A percentile compares a stretch with the other conserved stretches of the same genome.
phyloP scores from a whole-genome alignment of 306 rosid genomes.

The Herpetospermum pedunculosum region DNA sequence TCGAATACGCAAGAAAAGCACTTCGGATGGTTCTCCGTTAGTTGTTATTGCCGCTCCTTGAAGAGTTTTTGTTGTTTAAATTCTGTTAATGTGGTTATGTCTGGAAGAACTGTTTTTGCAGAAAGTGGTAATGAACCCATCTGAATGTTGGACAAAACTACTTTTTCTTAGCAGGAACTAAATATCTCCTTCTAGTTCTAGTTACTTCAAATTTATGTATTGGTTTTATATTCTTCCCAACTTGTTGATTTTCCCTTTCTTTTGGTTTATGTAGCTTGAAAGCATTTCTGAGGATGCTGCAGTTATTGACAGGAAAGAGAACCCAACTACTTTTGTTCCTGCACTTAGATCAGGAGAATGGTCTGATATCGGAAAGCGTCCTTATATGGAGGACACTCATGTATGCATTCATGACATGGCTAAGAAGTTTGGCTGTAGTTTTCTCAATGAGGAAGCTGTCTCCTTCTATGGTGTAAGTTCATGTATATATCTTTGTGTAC shows the following conservation, averaged over 20 bases:
- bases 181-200: neutral
- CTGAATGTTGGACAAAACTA: neutral
- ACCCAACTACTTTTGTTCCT: constrained; percentile 35
- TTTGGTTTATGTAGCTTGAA: constrained; percentile 46
- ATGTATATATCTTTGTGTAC: constrained; percentile 4
- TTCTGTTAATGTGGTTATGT: neutral
- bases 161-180: neutral
- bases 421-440: constrained; percentile 40
- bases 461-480: constrained; percentile 88
- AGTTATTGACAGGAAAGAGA: constrained; percentile 46
- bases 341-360: constrained; percentile 83
- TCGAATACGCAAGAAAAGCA: too few species aligned
- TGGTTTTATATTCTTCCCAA: constrained; percentile 1
- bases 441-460: constrained; percentile 35
- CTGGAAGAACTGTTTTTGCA: neutral
- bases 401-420: constrained; percentile 75
- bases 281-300: constrained; percentile 77
- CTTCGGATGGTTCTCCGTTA: neutral
- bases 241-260: constrained; percentile 1
- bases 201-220: neutral
- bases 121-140: neutral
- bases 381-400: constrained; percentile 85
- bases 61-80: neutral
- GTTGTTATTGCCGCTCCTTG: neutral
- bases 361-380: constrained; percentile 75